Base-by-base conservation (phyloP, 352 stramenopile species). In the Nothophytophthora sp. region DNA sequence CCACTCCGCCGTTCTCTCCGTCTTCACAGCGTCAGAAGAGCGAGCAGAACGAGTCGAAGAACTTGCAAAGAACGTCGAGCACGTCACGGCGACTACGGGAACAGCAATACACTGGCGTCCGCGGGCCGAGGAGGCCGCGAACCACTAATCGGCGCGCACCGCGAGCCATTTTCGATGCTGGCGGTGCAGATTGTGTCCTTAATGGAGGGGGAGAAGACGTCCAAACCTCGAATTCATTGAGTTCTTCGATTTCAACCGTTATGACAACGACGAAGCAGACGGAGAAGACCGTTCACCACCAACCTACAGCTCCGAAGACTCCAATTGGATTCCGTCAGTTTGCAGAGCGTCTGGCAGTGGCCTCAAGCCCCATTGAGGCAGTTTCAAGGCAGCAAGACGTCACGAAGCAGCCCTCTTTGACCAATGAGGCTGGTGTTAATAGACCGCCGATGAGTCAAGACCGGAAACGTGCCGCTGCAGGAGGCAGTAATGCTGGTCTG, bases 101-200 rank as follows among this genome's bases (percentile, higher is more conserved):
- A 11, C 39, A 36, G 24, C 24, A 28, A 15, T 16, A 16, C 6
- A 19, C 8, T 20, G 23, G 4, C 16, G 43, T 1, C 33, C 33
- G 33, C 42, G 40, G 36, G 34, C 34, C 29, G 25, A 39, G 37
- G 4, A 55, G 37, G 22, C 28, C 35, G 18, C 24, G 23, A 39
- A 56, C 27, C 22, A 15, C 4, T 15, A 10, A 15, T 16, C 29
- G 29, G 29, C 29, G 29, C 5, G 29, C 9, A 15, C 32, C 32
- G 13, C 20, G 59, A 20, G 47, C 33, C 20, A 63, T 63, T 68
- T 68, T 68, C 19, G 18, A 55, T 22, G 16, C 22, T 35, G 25
- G 45, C 43, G 12, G 9, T 35, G 29, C 29, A 5, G n/a, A n/a
- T n/a, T n/a, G n/a, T n/a, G n/a, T n/a, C n/a, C n/a, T n/a, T n/a